phyloP scores from a whole-genome alignment of 225 moss, liverwort and hornwort species.

The Rhytidiadelphus loreus region DNA sequence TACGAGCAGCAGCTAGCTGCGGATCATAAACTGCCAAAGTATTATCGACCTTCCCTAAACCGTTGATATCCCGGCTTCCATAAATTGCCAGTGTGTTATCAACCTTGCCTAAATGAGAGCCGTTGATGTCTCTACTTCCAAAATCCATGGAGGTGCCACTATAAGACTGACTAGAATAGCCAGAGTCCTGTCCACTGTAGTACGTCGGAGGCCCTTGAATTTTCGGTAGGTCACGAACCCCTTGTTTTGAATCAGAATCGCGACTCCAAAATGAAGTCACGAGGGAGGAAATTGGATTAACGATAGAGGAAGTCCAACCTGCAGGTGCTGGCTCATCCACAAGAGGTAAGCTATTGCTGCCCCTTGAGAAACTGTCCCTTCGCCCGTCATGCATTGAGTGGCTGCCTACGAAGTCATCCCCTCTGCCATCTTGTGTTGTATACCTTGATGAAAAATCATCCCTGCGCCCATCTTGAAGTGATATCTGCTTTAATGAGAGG shows the following conservation, averaged over 20 bases:
- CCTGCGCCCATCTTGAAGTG: constrained; percentile 15
- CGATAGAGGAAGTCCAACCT: constrained; percentile 35
- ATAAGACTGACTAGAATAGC: constrained; percentile 6
- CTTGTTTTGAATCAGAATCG: constrained; percentile 10
- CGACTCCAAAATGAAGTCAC: constrained; percentile 25
- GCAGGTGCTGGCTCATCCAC: constrained; percentile 8
- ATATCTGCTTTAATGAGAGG: constrained; percentile 1
- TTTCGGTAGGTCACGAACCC: constrained; percentile 8
- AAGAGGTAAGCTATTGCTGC: not conserved
- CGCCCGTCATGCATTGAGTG: constrained; percentile 7
- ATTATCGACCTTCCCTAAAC: not conserved
- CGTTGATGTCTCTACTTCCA: constrained; percentile 8
- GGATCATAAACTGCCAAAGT: constrained; percentile 19
- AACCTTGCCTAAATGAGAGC: constrained; percentile 3
- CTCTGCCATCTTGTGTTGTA: constrained; percentile 1
- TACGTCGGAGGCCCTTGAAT: constrained; percentile 9
- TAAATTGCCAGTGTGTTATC: constrained; percentile 16
- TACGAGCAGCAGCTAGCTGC: not conserved
- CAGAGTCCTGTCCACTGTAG: constrained; percentile 9
- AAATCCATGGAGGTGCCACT: constrained; percentile 1
- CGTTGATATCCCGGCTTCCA: constrained; percentile 1
- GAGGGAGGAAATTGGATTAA: constrained; percentile 28
- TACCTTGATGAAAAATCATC: constrained; percentile 20
- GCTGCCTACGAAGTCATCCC: not conserved
- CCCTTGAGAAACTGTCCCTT: constrained; percentile 8